Evolutionary conservation across 768 basidiomycete genomes (phyloP).

Genomic region (Symmetrospora coprosmae): DNA sequence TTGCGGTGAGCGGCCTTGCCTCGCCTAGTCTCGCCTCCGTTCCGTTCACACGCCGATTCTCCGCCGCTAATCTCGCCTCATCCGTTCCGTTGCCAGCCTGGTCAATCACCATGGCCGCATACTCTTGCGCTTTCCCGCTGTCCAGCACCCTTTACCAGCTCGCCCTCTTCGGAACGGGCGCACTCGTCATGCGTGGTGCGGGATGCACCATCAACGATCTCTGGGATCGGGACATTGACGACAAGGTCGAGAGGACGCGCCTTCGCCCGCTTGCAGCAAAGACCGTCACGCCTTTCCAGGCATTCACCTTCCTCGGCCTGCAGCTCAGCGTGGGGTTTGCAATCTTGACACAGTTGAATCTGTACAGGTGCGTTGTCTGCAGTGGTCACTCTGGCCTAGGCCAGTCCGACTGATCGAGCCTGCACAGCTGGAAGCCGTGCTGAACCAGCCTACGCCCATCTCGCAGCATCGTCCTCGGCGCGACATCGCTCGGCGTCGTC

Average conservation of each 20-base stretch:
- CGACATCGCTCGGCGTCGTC: constrained; percentile 75
- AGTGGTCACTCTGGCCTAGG: neutral
- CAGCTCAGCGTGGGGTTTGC: constrained; percentile 72
- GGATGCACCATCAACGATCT: constrained; percentile 98
- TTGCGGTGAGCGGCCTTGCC: constrained; percentile 52
- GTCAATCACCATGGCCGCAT: constrained; percentile 95
- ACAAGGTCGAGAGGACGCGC: constrained; percentile 75
- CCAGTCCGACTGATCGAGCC: neutral
- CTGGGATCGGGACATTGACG: constrained; percentile 90
- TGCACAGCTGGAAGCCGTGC: neutral
- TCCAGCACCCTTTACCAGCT: constrained; percentile 60
- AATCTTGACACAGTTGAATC: constrained; percentile 77
- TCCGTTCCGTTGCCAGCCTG: constrained; percentile 50
- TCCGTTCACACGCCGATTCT: too few species aligned
- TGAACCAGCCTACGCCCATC: neutral
- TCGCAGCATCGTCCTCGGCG: constrained; percentile 71
- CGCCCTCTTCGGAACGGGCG: constrained; percentile 71
- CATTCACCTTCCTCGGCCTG: constrained; percentile 61
- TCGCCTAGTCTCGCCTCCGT: neutral
- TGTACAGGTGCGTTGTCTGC: constrained; percentile 78
- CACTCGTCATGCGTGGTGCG: constrained; percentile 89
- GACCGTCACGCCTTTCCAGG: constrained; percentile 60
- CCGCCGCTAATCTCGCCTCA: neutral
- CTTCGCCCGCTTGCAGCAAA: constrained; percentile 74
- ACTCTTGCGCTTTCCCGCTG: constrained; percentile 55